Conservation (phyloP, 805 yeast genomes). For the Lipomyces sp. region DNA sequence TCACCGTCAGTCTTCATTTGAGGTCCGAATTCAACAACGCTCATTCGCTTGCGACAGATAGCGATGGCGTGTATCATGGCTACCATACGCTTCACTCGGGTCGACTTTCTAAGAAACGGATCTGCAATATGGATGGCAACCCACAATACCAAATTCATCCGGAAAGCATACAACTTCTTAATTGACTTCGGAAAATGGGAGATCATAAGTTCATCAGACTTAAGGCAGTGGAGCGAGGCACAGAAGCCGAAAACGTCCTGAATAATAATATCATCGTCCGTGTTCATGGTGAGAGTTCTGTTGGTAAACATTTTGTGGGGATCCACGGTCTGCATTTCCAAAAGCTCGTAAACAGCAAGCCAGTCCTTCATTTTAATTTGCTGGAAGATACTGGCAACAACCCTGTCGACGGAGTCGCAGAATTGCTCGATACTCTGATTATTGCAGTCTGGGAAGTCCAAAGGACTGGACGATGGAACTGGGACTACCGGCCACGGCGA, state of each 20-base stretch:
- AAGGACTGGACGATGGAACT: neutral
- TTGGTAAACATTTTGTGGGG: conserved; percentile 63
- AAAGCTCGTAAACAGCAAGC: conserved; percentile 71
- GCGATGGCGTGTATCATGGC: conserved; percentile 68
- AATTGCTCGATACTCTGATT: conserved; percentile 56
- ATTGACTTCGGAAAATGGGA: conserved; percentile 71
- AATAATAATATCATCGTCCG: conserved; percentile 62
- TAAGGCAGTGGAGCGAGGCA: conserved; percentile 57
- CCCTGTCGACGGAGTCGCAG: conserved; percentile 64
- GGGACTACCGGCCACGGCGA: conserved; percentile 39
- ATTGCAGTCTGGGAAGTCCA: conserved; percentile 22
- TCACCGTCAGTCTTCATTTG: neutral
- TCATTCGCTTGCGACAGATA: conserved; percentile 71
- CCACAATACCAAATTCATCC: conserved; percentile 66
- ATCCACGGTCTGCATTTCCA: conserved; percentile 70
- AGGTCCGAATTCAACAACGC: conserved; percentile 47
- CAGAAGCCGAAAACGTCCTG: conserved; percentile 76
- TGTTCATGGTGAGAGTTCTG: conserved; percentile 49
- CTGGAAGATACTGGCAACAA: conserved; percentile 61
- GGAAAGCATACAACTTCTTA: conserved; percentile 66
- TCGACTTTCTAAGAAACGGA: conserved; percentile 58
- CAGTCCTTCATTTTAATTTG: conserved; percentile 72
- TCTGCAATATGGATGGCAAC: conserved; percentile 70
- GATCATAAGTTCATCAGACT: conserved; percentile 50
- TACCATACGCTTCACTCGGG: conserved; percentile 70